phyloP scores from a whole-genome alignment of 2,329 filamentous ascomycete species.

The Microcyclosporella mali region DNA sequence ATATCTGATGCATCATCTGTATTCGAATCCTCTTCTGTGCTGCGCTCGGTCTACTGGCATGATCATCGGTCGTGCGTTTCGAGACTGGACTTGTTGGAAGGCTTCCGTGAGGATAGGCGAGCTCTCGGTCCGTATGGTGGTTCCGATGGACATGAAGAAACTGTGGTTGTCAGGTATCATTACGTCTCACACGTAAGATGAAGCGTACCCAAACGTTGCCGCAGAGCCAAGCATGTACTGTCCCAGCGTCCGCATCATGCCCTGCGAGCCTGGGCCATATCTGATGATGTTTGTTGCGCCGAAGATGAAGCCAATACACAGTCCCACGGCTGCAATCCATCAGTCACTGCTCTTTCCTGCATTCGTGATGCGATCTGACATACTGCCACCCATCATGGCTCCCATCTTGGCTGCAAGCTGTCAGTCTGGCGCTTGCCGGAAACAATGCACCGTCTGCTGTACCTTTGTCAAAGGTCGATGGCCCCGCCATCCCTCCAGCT shows the following conservation, averaged over 20 bases:
- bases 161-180: constrained; percentile 31
- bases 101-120: constrained; percentile 68
- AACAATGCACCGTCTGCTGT: constrained; percentile 27
- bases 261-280: constrained; percentile 87
- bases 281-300: constrained; percentile 88
- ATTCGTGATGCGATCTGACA: constrained; percentile 31
- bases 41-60: constrained; percentile 41
- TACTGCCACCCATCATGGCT: constrained; percentile 97
- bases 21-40: constrained; percentile 6
- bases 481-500: constrained; percentile 41
- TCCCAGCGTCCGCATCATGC: constrained; percentile 86
- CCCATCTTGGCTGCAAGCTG: constrained; percentile 80
- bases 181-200: neutral
- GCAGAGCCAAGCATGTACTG: constrained; percentile 96
- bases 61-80: constrained; percentile 63
- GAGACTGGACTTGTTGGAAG: constrained; percentile 62
- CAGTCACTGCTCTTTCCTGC: neutral
- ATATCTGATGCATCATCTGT: too few species aligned
- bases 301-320: constrained; percentile 97
- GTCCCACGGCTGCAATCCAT: constrained; percentile 66
- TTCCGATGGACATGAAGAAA: constrained; percentile 99
- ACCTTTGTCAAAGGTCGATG: constrained; percentile 68
- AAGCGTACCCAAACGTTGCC: constrained; percentile 81
- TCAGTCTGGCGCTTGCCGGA: constrained; percentile 4
- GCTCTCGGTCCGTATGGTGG: constrained; percentile 87